These are phyloP conservation scores for Asterella californica DNA, from an alignment of 225 moss, liverwort and hornwort species.

Conservation along the genomic window DNA sequence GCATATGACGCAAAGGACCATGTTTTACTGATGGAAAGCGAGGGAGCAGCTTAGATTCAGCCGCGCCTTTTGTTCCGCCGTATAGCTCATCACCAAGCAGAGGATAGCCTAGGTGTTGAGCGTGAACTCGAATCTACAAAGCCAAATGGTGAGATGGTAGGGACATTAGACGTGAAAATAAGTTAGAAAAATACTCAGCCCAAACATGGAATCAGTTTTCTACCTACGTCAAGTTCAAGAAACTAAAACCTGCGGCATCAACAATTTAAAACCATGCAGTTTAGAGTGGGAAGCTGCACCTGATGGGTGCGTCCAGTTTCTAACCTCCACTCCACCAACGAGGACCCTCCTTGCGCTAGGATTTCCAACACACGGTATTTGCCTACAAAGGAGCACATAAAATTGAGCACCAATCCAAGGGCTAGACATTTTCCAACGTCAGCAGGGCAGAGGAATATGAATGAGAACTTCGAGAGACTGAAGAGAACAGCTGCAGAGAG, in stretches of 20 bases:
- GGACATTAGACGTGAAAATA: neutral
- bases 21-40: conserved; percentile 53
- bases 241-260: too few relatives aligned
- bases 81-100: conserved; percentile 88
- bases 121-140: conserved; percentile 89
- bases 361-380: conserved; percentile 86
- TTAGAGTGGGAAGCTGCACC: conserved; percentile 34
- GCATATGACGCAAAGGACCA: conserved; percentile 62
- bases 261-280: neutral
- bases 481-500: neutral
- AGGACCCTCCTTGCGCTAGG: conserved; percentile 73
- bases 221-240: neutral
- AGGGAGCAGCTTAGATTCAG: conserved; percentile 60
- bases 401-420: neutral
- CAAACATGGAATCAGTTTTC: neutral
- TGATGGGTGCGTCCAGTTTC: conserved; percentile 99
- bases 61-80: conserved; percentile 85
- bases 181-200: neutral
- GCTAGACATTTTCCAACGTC: neutral
- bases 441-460: neutral
- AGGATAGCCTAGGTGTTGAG: conserved; percentile 83
- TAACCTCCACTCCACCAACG: conserved; percentile 89
- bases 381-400: conserved; percentile 10
- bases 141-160: neutral
- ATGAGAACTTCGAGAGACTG: too few relatives aligned